A percentile compares a stretch with the other conserved stretches of the same genome.
Evolutionary conservation across 2,329 filamentous ascomycete species (phyloP).

Genomic region (Claviceps quebecensis): DNA sequence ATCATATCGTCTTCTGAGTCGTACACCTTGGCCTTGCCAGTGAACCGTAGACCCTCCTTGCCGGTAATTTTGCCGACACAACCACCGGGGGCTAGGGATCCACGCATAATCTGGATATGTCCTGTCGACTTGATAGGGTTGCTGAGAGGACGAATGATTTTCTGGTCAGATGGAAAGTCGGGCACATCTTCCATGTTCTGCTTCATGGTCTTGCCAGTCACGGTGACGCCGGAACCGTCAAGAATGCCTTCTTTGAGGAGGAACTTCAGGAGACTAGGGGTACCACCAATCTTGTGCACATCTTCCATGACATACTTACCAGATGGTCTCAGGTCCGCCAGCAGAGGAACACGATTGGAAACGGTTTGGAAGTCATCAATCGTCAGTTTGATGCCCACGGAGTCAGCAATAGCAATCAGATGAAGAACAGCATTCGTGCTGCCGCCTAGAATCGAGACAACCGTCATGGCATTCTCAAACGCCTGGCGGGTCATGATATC

Average conservation of each 20-base stretch:
- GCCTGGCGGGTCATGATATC: conserved; percentile 70
- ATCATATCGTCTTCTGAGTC: conserved; percentile 75
- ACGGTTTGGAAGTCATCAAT: conserved; percentile 79
- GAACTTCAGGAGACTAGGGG: conserved; percentile 76
- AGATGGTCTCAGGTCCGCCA: conserved; percentile 72
- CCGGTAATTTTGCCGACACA: conserved; percentile 90
- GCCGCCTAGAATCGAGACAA: conserved; percentile 70
- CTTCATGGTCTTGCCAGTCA: conserved; percentile 80
- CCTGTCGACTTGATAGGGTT: conserved; percentile 80
- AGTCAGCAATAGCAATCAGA: conserved; percentile 70
- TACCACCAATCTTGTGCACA: conserved; percentile 73
- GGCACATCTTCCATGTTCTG: conserved; percentile 70
- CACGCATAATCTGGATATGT: conserved; percentile 77
- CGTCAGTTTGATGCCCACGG: conserved; percentile 66
- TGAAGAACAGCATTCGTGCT: conserved; percentile 80
- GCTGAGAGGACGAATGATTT: conserved; percentile 65
- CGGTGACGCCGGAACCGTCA: conserved; percentile 65
- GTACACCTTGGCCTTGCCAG: conserved; percentile 68
- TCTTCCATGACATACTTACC: conserved; percentile 81
- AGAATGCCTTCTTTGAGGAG: conserved; percentile 72
- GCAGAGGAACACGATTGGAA: conserved; percentile 63
- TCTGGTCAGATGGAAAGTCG: conserved; percentile 60
- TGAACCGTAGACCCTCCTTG: conserved; percentile 78
- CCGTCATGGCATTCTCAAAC: conserved; percentile 74
- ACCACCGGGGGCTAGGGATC: conserved; percentile 72